A percentile compares a stretch with the other conserved stretches of the same genome.
Evolutionary conservation across 345 rosid species (phyloP).

Genomic region (Pistacia integerrima): DNA sequence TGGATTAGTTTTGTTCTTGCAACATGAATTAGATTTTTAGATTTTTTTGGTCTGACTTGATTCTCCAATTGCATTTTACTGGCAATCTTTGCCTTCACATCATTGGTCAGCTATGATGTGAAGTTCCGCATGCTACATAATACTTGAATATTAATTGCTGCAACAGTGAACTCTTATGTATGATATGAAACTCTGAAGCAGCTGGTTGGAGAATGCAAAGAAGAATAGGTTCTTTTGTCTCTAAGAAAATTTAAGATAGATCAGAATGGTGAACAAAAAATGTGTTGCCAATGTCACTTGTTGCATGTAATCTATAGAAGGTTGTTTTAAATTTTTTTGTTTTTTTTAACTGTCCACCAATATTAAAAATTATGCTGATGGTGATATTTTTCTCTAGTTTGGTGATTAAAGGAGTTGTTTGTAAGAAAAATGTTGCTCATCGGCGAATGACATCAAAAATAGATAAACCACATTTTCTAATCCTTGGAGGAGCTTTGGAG

Average conservation of each 20-base stretch:
- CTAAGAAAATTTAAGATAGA: slow-evolving; percentile 15
- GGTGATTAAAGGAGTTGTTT: slow-evolving; percentile 94
- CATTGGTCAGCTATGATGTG: not conserved
- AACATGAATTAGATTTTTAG: not conserved
- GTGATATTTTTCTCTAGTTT: slow-evolving; percentile 49
- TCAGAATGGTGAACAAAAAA: slow-evolving; percentile 4
- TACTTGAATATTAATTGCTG: not conserved
- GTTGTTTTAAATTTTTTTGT: slow-evolving; percentile 11
- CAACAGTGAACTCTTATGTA: not conserved
- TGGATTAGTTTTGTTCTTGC: not conserved
- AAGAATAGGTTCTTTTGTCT: slow-evolving; percentile 1
- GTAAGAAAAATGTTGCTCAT: slow-evolving; percentile 96
- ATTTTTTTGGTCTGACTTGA: not conserved
- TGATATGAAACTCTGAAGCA: not conserved
- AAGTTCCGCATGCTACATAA: not conserved
- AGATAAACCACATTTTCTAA: slow-evolving; percentile 77
- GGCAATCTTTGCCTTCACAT: not conserved
- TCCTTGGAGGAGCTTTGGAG: slow-evolving; percentile 93
- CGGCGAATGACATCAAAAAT: slow-evolving; percentile 90
- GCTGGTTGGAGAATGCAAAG: not conserved
- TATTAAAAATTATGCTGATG: slow-evolving; percentile 28
- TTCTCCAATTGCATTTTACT: slow-evolving; percentile 2
- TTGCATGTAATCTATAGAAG: slow-evolving; percentile 10
- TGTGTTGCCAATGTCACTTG: slow-evolving; percentile 5
- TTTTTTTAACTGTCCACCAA: slow-evolving; percentile 17